Conservation (phyloP, 1,139 yeast species). For the Lodderomyces oxycetoniae region DNA sequence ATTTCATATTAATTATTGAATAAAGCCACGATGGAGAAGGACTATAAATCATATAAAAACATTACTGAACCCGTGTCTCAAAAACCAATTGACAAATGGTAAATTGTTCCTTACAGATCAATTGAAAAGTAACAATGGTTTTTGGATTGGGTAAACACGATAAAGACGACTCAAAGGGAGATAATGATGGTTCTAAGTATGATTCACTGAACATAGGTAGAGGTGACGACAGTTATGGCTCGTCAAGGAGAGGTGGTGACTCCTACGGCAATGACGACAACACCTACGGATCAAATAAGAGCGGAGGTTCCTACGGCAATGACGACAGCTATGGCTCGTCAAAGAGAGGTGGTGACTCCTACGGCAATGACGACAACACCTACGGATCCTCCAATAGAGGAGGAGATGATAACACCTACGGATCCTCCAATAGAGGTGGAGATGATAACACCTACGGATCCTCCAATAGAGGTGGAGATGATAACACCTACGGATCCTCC, state of each 20-base stretch:
- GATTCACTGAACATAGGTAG: constrained; percentile 9
- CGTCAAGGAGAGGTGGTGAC: constrained; percentile 7
- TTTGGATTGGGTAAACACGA: constrained; percentile 25
- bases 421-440: no score
- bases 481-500: no score
- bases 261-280: constrained; percentile 9
- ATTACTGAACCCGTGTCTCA: no score
- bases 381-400: constrained; percentile 16
- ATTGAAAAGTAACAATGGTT: constrained; percentile 19
- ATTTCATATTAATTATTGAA: no score
- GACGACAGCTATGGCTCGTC: constrained; percentile 7
- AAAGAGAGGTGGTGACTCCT: constrained; percentile 10
- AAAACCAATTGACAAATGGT: no score
- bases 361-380: not conserved
- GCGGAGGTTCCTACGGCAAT: constrained; percentile 3
- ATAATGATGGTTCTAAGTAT: constrained; percentile 1
- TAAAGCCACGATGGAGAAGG: no score
- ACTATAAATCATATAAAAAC: no score
- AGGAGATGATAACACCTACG: not conserved
- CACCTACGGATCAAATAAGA: constrained; percentile 18
- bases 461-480: constrained; percentile 20
- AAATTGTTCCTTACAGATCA: no score
- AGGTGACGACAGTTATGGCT: constrained; percentile 6
- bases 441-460: constrained; percentile 14
- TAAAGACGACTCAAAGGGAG: constrained; percentile 13